These are phyloP conservation scores for Arctium minus DNA, from an alignment of 129 eudicot genomes.

Conservation along the genomic window DNA sequence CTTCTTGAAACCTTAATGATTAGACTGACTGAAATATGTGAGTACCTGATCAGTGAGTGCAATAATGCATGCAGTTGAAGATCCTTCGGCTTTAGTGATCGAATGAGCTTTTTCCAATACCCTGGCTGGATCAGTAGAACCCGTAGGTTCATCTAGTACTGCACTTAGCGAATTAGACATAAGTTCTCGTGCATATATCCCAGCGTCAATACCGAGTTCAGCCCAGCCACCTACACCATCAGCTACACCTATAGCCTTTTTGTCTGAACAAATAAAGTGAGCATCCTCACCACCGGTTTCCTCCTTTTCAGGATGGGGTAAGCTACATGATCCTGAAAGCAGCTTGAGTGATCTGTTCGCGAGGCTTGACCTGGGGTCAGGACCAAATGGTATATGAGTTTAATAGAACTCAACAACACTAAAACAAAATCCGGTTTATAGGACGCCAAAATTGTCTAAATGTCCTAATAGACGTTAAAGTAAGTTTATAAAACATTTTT, in stretches of 20 bases:
- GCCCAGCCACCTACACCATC: conserved; percentile 97
- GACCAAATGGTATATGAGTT: conserved; percentile 9
- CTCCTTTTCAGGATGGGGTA: conserved; percentile 88
- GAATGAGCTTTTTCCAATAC: conserved; percentile 75
- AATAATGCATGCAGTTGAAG: conserved; percentile 82
- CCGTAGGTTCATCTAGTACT: conserved; percentile 66
- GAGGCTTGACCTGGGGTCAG: conserved; percentile 34
- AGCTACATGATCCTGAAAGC: conserved; percentile 67
- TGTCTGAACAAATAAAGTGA: conserved; percentile 66
- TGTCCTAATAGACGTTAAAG: not conserved
- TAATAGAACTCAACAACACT: not conserved
- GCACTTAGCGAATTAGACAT: conserved; percentile 71
- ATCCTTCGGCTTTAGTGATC: conserved; percentile 68
- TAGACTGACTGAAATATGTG: not conserved
- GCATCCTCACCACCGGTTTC: conserved; percentile 92
- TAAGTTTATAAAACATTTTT: not conserved
- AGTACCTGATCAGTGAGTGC: conserved; percentile 68
- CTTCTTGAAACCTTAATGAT: not conserved
- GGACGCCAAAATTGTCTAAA: not conserved
- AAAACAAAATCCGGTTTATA: not conserved
- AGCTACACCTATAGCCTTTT: conserved; percentile 81
- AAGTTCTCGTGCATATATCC: conserved; percentile 73
- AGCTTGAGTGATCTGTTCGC: conserved; percentile 47
- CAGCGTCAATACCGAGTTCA: conserved; percentile 69
- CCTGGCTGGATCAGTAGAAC: conserved; percentile 65